Base-by-base conservation (phyloP, 208 protist species). In the Kentomonas sorsogonicus region DNA sequence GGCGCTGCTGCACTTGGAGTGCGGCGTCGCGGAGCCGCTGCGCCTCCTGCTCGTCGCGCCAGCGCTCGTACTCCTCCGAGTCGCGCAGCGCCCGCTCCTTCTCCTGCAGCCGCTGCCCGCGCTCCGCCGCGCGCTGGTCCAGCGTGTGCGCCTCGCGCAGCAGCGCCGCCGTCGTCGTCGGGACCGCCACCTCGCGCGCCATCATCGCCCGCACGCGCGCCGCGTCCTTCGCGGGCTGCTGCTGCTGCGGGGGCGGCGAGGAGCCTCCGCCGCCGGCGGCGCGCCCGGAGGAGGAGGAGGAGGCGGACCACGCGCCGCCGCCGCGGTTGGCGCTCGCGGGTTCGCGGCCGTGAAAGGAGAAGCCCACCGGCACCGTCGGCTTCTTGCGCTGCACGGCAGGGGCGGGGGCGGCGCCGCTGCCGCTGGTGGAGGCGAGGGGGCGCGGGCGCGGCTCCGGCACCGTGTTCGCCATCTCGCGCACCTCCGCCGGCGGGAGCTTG, bases 391-490 rank as follows among this genome's bases (percentile, higher is more conserved):
- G 27, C 2, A 29, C 3, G 6, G 29, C 40, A 18, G 34, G 22
- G 30, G 29, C 9, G 29, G 23, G 40, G 60, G 34, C 27, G 51
- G 46, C 10, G 33, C 52, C 36, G 39, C 45, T n/a, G 26, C 33
- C n/a, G 47, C 59, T 31, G 27, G 51, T 26, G 61, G 44, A 58
- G 36, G n/a, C n/a, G 10, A 82, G 73, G 16, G 58, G 73, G 6
- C 72, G 74, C n/a, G 74, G 75, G 3, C 72, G 72, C 40, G 73
- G 71, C 56, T 80, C 75, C 34, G 85, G 81, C 18, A 85, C 72
- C 4, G 85, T 87, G 48, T 74, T 53, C 10, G 70, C 53, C 85
- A 92, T 92, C 55, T 86, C 81, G 10, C 85, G 65, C 55, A 87
- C 85, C 60, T 92, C 81, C 29, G 61, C 60, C 0, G 85, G 81